These are phyloP conservation scores for Aspergillus awamori DNA, from an alignment of 2,329 filamentous ascomycete species.

Conservation along the genomic window DNA sequence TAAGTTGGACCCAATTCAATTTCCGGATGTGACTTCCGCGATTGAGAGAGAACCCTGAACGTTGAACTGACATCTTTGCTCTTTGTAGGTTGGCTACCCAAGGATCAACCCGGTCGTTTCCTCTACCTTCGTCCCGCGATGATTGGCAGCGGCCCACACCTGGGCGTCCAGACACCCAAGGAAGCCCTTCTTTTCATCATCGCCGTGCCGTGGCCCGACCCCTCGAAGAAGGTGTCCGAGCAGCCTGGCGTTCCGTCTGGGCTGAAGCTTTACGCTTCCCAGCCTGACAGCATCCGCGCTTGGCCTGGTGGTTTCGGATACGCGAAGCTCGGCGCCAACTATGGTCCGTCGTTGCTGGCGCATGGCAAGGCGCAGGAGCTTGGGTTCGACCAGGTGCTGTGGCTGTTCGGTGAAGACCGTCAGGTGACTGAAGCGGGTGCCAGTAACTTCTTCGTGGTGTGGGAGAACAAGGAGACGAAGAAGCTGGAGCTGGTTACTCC, in stretches of 20 bases:
- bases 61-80: neutral
- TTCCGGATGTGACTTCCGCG: neutral
- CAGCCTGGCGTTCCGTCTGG: constrained; percentile 25
- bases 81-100: constrained; percentile 71
- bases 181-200: constrained; percentile 91
- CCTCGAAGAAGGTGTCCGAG: constrained; percentile 31
- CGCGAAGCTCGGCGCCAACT: constrained; percentile 92
- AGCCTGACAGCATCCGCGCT: constrained; percentile 81
- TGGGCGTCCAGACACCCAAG: constrained; percentile 77
- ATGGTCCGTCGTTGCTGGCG: constrained; percentile 79
- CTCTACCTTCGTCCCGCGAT: constrained; percentile 85
- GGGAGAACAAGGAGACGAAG: constrained; percentile 61
- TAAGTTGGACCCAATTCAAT: constrained; percentile 47
- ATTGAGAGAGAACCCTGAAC: too few relatives aligned
- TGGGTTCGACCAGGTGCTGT: constrained; percentile 90
- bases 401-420: constrained; percentile 78
- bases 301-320: constrained; percentile 94
- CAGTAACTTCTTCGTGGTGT: constrained; percentile 88
- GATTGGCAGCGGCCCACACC: constrained; percentile 77
- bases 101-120: constrained; percentile 62
- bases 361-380: constrained; percentile 71
- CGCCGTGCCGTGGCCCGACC: constrained; percentile 49
- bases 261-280: constrained; percentile 74
- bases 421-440: constrained; percentile 89
- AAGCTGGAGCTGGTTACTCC: constrained; percentile 76